A percentile compares a stretch with the other conserved stretches of the same genome.
These are phyloP conservation scores for Meira miltonrushii DNA, from an alignment of 1,284 basidiomycete genomes.

Conservation along the genomic window DNA sequence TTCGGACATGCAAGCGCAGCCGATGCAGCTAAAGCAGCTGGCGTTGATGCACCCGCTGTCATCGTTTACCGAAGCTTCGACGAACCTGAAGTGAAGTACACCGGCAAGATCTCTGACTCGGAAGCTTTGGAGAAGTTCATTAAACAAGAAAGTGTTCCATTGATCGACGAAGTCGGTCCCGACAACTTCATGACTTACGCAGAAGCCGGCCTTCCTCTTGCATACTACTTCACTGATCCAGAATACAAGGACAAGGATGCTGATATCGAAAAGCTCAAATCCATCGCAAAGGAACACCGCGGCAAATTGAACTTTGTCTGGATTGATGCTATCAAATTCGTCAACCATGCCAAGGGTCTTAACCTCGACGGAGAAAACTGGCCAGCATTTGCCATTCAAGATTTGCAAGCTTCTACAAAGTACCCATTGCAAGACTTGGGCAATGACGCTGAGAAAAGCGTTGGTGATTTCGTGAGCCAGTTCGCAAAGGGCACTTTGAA, in stretches of 20 bases:
- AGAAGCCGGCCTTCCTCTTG: conserved; percentile 75
- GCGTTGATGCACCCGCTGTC: conserved; percentile 72
- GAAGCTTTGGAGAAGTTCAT: conserved; percentile 65
- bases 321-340: conserved; percentile 90
- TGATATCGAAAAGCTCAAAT: conserved; percentile 66
- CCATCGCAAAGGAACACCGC: conserved; percentile 74
- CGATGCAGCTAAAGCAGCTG: conserved; percentile 66
- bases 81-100: conserved; percentile 64
- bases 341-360: conserved; percentile 89
- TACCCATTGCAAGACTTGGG: conserved; percentile 72
- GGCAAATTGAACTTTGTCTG: conserved; percentile 93
- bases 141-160: conserved; percentile 74
- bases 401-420: conserved; percentile 76
- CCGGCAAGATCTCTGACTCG: conserved; percentile 57
- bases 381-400: conserved; percentile 91
- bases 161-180: conserved; percentile 85
- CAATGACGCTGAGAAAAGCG: conserved; percentile 59
- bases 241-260: conserved; percentile 64
- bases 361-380: conserved; percentile 74
- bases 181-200: conserved; percentile 91
- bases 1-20: conserved; percentile 67
- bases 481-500: conserved; percentile 70
- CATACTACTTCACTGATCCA: conserved; percentile 90
- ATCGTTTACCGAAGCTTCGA: conserved; percentile 92
- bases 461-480: conserved; percentile 60